Evolutionary conservation across 2,329 filamentous ascomycete genomes (phyloP), one percentile per base, ranked within the genome.

Genomic region (Dactylellina cionopaga): DNA sequence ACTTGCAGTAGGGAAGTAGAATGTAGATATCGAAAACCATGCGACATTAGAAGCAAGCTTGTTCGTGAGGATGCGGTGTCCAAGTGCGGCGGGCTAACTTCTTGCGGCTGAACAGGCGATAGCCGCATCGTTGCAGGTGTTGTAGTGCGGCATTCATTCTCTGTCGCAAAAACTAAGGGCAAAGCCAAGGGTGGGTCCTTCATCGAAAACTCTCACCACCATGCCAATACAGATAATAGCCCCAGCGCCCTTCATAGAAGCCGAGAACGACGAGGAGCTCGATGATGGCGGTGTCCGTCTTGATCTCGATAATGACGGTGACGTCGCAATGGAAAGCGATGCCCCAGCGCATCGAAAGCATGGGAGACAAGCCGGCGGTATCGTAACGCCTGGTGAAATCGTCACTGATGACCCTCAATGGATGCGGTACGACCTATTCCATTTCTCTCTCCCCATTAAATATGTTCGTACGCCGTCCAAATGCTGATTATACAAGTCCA

Each of bases 331-430:
- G 68, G 59, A 65, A 6, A n/a, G 43, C 17, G 59, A 49, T 43
- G 44, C 35, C 10, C 35, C 51, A 24, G 37, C 64, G 39, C 37
- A 37, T 29, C 56, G 58, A 58, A 46, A 55, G 33, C 25, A 9
- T 1, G 59, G 66, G 31, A 29, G 52, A 54, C 58, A 71, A 27
- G 46, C 59, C 5, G 49, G 41, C 43, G 41, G 59, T 15, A 90
- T 97, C 76, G 89, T 96, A 76, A 96, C 93, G 0, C 94, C 94
- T 0, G 95, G 94, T 78, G 91, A 96, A 79, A 83, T 90, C 72
- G 91, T 98, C 77, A 97, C 94, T 9, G 87, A 89, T 75, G 92
- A 97, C 81, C 86, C 92, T n/a, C 92, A 97, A 84, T 98, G 92
- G 92, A 98, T 98, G 94, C 88, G 88, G 68, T 72, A 65, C 86